Conservation (phyloP, 2,329 filamentous ascomycete genomes). For the Geoglossum cookeanum region DNA sequence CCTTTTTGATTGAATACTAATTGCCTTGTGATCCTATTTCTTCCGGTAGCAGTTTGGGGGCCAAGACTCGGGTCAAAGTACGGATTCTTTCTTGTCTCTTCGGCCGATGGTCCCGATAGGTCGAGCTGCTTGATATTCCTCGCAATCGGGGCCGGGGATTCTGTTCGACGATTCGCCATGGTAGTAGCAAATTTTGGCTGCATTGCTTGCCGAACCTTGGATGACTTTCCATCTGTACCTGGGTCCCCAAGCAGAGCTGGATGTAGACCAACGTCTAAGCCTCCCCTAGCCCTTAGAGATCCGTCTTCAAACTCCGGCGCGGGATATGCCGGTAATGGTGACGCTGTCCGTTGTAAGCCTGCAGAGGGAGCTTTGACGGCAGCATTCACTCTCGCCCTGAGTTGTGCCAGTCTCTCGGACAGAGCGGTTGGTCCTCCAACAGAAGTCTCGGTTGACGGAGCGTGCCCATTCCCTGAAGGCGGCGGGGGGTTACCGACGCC, state of each 20-base stretch:
- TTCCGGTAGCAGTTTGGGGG: constrained; percentile 36
- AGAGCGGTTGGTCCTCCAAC: constrained; percentile 1
- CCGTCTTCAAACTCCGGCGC: constrained; percentile 29
- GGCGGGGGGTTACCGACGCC: neutral
- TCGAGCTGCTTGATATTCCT: constrained; percentile 31
- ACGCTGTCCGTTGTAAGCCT: constrained; percentile 25
- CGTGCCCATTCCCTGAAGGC: neutral
- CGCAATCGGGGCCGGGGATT: constrained; percentile 18
- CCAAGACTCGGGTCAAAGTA: constrained; percentile 59
- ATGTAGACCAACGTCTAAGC: constrained; percentile 57
- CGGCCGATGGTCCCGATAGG: constrained; percentile 35
- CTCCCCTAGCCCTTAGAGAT: constrained; percentile 36
- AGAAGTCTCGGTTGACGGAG: neutral
- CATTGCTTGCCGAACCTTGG: constrained; percentile 22
- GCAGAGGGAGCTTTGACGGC: constrained; percentile 31
- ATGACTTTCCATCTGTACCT: constrained; percentile 24
- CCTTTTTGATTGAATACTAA: constrained; percentile 88
- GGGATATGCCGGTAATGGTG: constrained; percentile 19
- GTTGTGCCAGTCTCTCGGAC: constrained; percentile 48
- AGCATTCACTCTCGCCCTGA: constrained; percentile 63
- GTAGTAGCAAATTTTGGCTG: constrained; percentile 34
- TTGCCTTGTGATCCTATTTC: constrained; percentile 51
- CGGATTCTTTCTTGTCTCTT: constrained; percentile 50
- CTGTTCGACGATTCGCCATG: constrained; percentile 33
- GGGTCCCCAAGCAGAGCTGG: constrained; percentile 45